Percentiles rank a stretch among this genome's conserved stretches.
Evolutionary conservation across 1,139 yeast species (phyloP).

Genomic region (Magnusiomyces suaveolens): DNA sequence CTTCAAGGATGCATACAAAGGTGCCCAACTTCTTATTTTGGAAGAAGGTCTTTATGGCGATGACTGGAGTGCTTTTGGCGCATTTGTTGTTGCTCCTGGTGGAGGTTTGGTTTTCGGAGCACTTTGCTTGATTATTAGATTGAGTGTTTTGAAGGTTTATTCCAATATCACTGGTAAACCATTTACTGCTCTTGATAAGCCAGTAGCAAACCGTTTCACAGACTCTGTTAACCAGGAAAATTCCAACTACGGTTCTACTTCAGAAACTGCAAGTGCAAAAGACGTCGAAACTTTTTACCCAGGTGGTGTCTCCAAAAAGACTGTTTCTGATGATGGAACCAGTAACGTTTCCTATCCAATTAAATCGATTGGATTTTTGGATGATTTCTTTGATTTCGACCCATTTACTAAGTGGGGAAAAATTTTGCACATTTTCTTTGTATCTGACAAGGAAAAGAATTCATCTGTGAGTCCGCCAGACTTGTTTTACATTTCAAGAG

Average conservation of each 20-base stretch:
- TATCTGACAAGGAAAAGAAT: not conserved
- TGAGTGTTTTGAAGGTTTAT: conserved; percentile 33
- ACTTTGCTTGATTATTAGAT: conserved; percentile 44
- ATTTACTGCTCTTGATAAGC: conserved; percentile 51
- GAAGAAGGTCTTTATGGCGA: conserved; percentile 72
- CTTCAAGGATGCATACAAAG: conserved; percentile 59
- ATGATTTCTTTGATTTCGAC: conserved; percentile 3
- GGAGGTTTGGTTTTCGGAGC: conserved; percentile 61
- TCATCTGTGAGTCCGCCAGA: not conserved
- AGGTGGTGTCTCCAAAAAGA: not conserved
- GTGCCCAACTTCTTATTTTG: conserved; percentile 63
- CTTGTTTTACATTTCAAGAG: not conserved
- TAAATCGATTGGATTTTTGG: not conserved
- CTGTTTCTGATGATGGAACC: not conserved
- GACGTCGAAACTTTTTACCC: not conserved
- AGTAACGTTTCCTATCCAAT: not conserved
- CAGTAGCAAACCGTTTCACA: conserved; percentile 18
- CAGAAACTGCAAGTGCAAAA: not conserved
- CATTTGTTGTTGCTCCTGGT: conserved; percentile 82
- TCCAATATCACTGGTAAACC: conserved; percentile 37
- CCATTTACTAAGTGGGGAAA: not conserved
- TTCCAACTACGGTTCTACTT: not conserved
- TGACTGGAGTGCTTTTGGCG: conserved; percentile 95
- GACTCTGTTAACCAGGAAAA: not conserved
- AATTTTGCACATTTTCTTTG: not conserved